A percentile compares a stretch with the other conserved stretches of the same genome.
Evolutionary conservation across 331 rosid species (phyloP).

Genomic region (Quercus lobata): DNA sequence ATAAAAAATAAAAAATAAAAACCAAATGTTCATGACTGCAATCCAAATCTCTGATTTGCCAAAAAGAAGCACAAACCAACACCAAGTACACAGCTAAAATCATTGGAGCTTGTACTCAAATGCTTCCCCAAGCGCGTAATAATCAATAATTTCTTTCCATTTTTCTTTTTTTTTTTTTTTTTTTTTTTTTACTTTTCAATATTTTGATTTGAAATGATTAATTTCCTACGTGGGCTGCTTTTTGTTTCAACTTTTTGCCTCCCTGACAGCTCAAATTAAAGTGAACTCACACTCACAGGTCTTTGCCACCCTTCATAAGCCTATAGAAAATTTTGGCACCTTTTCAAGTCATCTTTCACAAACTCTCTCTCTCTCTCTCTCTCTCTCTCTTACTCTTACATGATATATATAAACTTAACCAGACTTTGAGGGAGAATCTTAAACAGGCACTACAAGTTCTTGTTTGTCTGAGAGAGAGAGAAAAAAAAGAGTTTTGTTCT

Average conservation of each 20-base stretch:
- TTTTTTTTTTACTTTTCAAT: neutral
- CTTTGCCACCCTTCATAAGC: conserved; percentile 20
- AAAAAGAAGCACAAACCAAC: neutral
- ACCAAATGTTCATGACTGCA: neutral
- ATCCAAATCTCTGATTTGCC: neutral
- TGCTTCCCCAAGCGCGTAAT: neutral
- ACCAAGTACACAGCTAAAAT: neutral
- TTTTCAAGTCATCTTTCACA: neutral
- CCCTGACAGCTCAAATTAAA: conserved; percentile 35
- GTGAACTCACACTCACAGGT: conserved; percentile 5
- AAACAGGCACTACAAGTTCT: neutral
- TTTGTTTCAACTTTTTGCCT: conserved; percentile 17
- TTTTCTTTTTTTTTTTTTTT: accelerated
- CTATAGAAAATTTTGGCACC: neutral
- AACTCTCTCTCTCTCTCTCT: neutral
- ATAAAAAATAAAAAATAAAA: no score
- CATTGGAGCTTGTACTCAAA: neutral
- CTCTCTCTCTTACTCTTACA: neutral
- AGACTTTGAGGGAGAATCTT: neutral
- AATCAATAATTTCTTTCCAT: neutral
- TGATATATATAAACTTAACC: neutral
- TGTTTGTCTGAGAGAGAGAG: neutral
- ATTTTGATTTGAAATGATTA: neutral
- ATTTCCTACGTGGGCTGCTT: neutral
- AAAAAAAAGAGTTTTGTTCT: no score